Evolutionary conservation across 352 stramenopile genomes (phyloP), one percentile per base, ranked within the genome.

Genomic region (Thalassiosira mediterranea): DNA sequence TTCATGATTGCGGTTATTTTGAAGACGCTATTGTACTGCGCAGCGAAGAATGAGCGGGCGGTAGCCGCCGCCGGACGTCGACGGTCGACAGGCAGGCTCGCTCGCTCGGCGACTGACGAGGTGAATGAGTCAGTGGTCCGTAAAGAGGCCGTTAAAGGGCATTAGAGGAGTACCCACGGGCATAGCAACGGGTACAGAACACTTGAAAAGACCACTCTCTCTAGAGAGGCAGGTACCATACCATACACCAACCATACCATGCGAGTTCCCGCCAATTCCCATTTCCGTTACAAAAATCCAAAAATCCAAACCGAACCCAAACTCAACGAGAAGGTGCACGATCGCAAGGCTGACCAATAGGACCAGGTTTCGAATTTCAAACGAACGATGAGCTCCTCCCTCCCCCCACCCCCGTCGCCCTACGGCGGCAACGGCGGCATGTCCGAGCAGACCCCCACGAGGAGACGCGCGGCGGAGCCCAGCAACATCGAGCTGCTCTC

Each of bases 1-100:
- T 61, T 61, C 61, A 61, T 71, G 29, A 23, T 59, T 13, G 38
- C 13, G 25, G 51, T n/a, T n/a, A n/a, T n/a, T n/a, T n/a, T n/a
- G n/a, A n/a, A n/a, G n/a, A n/a, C n/a, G n/a, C n/a, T n/a, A n/a
- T n/a, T n/a, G 10, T 15, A 46, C 15, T 15, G 15, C 15, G 15
- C 37, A 15, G 37, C 15, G 37, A 46, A 46, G 37, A 46, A 46
- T 46, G n/a, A n/a, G n/a, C n/a, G n/a, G n/a, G n/a, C n/a, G n/a
- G n/a, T n/a, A n/a, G n/a, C n/a, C 15, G 37, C 37, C 8, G 15
- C 10, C 8, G 37, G 44, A n/a, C 4, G 44, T 15, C 4, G 44
- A 52, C 4, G 44, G 26, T 26, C 10, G 21, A 15, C 37, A 15
- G 10, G 37, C 37, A 15, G 10, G 10, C n/a, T 46, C 37, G 10